Evolutionary conservation across 2,329 filamentous ascomycete species (phyloP), one percentile per base, ranked within the genome.

Genomic region (Aureobasidium sp.): DNA sequence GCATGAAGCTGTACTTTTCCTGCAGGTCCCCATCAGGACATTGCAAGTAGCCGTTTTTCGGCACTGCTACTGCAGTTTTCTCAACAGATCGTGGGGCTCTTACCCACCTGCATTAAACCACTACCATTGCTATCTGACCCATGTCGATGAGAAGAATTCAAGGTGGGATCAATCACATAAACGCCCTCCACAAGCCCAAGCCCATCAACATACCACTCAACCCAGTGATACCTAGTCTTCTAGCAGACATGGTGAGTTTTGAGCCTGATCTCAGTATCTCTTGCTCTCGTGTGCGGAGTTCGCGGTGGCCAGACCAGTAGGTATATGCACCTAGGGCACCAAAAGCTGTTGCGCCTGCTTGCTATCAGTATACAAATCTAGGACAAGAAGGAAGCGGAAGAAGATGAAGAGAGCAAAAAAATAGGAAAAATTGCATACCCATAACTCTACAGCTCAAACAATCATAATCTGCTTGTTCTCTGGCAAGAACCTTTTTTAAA

Each of bases 391-490:
- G 15, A 15, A 37, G 34, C 9, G 41, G 20, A 36, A 39, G 39
- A 20, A 20, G 39, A 26, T 37, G 15, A 20, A 3, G 7, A n/a
- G 9, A 44, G 4, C 27, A n/a, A 26, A 9, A 26, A 9, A 0
- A 20, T 37, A 12, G 17, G 29, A 20, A 41, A 17, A 61, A 32
- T 15, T 32, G 51, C 44, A 36, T 67, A 71, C 71, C 71, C 70
- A 72, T 72, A 3, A 72, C 48, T 59, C 69, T 63, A 63, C 71
- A 73, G 10, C 69, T 67, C 4, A 69, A 62, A 63, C 71, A 73
- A 66, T 73, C 71, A 64, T 69, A 70, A 52, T 71, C 63, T 60
- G 65, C 64, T 20, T 85, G 61, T 83, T 85, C 72, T 78, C 80
- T 68, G 78, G 84, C 68, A 17, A 72, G 63, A 20, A 65, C 67